These are phyloP conservation scores for Mycosphaerella sp. DNA, from an alignment of 2,329 filamentous ascomycete species.

Conservation along the genomic window DNA sequence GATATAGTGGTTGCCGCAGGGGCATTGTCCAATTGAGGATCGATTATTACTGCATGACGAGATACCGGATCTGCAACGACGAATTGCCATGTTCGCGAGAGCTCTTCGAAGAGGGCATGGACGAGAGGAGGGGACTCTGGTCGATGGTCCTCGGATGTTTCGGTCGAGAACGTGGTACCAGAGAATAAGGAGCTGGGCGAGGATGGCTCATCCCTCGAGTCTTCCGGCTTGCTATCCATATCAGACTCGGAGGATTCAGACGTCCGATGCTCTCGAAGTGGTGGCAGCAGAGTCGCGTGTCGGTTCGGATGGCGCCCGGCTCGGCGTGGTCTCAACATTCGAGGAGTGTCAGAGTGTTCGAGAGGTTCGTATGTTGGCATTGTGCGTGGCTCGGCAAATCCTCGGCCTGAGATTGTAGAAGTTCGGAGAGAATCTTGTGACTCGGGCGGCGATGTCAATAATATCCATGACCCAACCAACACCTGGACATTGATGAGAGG, in stretches of 20 bases:
- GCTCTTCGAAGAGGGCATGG: conserved; percentile 34
- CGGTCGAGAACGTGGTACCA: conserved; percentile 10
- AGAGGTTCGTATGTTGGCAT: conserved; percentile 2
- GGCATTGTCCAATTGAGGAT: conserved; percentile 55
- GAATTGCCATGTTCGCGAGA: conserved; percentile 56
- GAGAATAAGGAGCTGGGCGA: conserved; percentile 14
- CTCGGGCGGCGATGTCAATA: conserved; percentile 5
- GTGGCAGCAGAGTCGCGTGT: conserved; percentile 7
- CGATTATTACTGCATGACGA: conserved; percentile 51
- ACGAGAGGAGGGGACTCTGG: conserved; percentile 21
- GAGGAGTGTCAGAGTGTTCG: conserved; percentile 1
- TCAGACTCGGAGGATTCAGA: conserved; percentile 6
- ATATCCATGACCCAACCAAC: conserved; percentile 5
- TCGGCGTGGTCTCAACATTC: conserved; percentile 1
- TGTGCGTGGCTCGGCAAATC: conserved; percentile 1
- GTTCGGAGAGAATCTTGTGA: conserved; percentile 1
- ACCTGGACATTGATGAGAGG: conserved; percentile 1
- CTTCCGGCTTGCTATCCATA: not conserved
- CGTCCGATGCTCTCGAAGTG: conserved; percentile 1
- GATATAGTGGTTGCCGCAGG: conserved; percentile 17
- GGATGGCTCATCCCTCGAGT: not conserved
- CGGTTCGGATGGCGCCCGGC: conserved; percentile 8
- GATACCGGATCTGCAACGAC: conserved; percentile 52
- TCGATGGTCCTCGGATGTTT: conserved; percentile 7
- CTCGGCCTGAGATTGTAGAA: conserved; percentile 8